These are phyloP conservation scores for Colletotrichum sp. DNA, from an alignment of 2,329 filamentous ascomycete species.

Conservation along the genomic window DNA sequence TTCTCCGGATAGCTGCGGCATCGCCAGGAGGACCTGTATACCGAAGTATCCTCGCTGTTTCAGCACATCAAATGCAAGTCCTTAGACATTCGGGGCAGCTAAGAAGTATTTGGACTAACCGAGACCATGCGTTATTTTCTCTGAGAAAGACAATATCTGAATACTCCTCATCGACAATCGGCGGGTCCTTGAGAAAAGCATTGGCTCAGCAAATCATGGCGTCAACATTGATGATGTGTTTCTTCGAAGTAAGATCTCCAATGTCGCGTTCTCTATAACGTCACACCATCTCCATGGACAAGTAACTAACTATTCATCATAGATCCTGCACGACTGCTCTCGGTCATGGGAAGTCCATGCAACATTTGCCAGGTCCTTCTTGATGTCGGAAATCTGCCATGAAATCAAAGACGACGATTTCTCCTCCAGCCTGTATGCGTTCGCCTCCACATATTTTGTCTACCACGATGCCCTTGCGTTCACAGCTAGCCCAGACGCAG, in stretches of 20 bases:
- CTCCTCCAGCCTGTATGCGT: background rate
- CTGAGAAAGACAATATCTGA: background rate
- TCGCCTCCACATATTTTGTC: background rate
- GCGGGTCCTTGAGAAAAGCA: background rate
- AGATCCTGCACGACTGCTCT: background rate
- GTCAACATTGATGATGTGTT: background rate
- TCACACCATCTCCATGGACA: rapidly evolving
- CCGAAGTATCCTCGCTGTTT: background rate
- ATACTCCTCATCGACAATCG: background rate
- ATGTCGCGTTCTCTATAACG: background rate
- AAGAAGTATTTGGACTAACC: background rate
- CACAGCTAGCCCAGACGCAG: background rate
- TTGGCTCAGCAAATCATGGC: background rate
- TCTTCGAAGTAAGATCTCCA: background rate
- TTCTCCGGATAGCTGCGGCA: background rate
- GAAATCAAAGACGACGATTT: background rate
- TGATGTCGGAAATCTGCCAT: background rate
- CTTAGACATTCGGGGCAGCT: background rate
- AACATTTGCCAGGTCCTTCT: background rate
- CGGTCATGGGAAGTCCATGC: background rate
- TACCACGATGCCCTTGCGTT: background rate
- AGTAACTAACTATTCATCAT: background rate
- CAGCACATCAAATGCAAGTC: background rate
- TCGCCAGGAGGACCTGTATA: background rate
- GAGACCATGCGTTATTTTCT: background rate